Percentiles rank a stretch among this genome's conserved stretches.
phyloP scores from a whole-genome alignment of 164 flowering plant species.

The Stephania cephalantha region DNA sequence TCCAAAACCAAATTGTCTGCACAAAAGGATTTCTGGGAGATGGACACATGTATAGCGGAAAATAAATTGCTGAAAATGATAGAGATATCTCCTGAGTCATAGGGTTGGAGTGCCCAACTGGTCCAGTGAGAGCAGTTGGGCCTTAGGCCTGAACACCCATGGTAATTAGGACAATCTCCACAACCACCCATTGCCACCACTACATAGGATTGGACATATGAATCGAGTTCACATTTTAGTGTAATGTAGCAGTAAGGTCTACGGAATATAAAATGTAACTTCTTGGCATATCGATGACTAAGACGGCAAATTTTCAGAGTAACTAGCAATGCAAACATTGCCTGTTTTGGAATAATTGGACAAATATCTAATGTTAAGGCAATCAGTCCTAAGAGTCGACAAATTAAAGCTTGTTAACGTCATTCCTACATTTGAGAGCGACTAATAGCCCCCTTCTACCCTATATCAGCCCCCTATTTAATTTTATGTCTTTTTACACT shows the following conservation, averaged over 20 bases:
- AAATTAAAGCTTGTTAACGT: too few species aligned
- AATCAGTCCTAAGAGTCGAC: neutral
- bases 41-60: too few species aligned
- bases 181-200: neutral
- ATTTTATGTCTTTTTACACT: too few species aligned
- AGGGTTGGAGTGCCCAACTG: too few species aligned
- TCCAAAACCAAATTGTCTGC: neutral
- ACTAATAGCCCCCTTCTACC: too few species aligned
- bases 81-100: neutral
- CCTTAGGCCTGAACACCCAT: too few species aligned
- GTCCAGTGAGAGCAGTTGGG: too few species aligned
- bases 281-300: neutral
- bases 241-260: neutral
- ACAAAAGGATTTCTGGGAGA: neutral
- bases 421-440: neutral
- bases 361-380: neutral
- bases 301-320: neutral
- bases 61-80: neutral
- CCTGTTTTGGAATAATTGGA: neutral
- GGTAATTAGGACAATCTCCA: neutral
- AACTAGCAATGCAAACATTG: neutral
- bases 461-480: too few species aligned
- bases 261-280: neutral
- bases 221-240: neutral
- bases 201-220: neutral